Evolutionary conservation across 768 basidiomycete genomes (phyloP).

Genomic region (Amanita thiersii): DNA sequence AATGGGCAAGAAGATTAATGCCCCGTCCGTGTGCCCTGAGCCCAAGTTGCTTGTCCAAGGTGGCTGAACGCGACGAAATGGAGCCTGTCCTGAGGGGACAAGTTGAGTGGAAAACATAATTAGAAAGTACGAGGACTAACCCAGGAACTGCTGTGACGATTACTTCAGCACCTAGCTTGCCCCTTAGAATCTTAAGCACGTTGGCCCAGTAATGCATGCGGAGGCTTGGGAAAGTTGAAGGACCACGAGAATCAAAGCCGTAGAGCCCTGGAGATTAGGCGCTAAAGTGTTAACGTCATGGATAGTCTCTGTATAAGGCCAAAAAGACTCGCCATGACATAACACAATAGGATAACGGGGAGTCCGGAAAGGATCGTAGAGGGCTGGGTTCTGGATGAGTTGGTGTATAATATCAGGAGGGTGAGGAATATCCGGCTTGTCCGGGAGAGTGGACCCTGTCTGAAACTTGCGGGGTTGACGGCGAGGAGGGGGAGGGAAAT

Average conservation of each 20-base stretch:
- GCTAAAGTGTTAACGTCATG: neutral
- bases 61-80: slow-evolving; percentile 70
- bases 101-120: neutral
- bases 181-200: slow-evolving; percentile 69
- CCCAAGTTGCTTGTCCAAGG: slow-evolving; percentile 66
- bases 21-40: slow-evolving; percentile 63
- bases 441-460: slow-evolving; percentile 10
- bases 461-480: slow-evolving; percentile 3
- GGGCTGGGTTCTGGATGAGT: slow-evolving; percentile 66
- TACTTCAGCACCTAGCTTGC: slow-evolving; percentile 87
- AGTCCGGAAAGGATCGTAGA: slow-evolving; percentile 69
- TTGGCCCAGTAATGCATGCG: slow-evolving; percentile 94
- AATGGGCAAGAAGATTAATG: slow-evolving; percentile 91
- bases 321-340: slow-evolving; percentile 72
- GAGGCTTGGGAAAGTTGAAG: slow-evolving; percentile 71
- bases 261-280: slow-evolving; percentile 61
- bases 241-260: slow-evolving; percentile 89
- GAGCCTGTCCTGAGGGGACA: slow-evolving; percentile 68
- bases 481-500: neutral
- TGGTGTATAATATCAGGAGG: slow-evolving; percentile 51
- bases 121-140: slow-evolving; percentile 35
- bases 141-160: slow-evolving; percentile 91
- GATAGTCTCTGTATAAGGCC: neutral
- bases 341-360: slow-evolving; percentile 90
- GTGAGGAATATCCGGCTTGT: slow-evolving; percentile 14